phyloP scores from a whole-genome alignment of 1,139 yeast genomes.

The Waltiozyma sp. region DNA sequence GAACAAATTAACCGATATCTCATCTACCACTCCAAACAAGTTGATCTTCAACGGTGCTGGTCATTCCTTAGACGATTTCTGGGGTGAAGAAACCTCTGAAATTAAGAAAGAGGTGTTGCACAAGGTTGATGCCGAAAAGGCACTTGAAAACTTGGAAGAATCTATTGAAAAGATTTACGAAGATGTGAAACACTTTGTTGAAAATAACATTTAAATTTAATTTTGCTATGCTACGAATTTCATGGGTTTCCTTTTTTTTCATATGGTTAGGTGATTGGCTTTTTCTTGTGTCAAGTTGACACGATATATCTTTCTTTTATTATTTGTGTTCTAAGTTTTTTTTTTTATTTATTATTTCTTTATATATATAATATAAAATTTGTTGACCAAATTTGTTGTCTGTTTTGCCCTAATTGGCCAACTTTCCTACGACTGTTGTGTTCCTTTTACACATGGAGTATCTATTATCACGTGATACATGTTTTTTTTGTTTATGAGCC shows the following conservation, averaged over 20 bases:
- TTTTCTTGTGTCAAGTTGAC: too few relatives aligned
- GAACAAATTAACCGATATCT: conserved; percentile 57
- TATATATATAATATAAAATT: too few relatives aligned
- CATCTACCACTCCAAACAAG: conserved; percentile 76
- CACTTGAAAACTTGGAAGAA: conserved; percentile 7
- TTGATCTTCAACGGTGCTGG: conserved; percentile 94
- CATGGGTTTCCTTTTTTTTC: background rate
- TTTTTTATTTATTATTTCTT: background rate
- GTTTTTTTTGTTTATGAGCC: too few relatives aligned
- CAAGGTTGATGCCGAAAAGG: conserved; percentile 6
- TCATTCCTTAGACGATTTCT: conserved; percentile 33
- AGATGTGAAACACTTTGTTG: conserved; percentile 10
- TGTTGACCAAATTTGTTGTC: too few relatives aligned
- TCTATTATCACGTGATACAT: too few relatives aligned
- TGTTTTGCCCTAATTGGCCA: too few relatives aligned
- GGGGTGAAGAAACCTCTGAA: conserved; percentile 11
- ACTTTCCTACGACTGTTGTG: too few relatives aligned
- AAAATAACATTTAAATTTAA: conserved; percentile 4
- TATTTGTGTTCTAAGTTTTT: background rate
- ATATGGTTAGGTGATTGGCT: background rate
- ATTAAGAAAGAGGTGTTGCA: background rate
- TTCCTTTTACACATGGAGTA: too few relatives aligned
- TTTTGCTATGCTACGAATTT: background rate
- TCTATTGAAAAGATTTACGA: conserved; percentile 6
- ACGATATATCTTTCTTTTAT: background rate